A percentile compares a stretch with the other conserved stretches of the same genome.
Conservation (phyloP, 1,284 basidiomycete genomes). For the Cutaneotrichosporon sp. region DNA sequence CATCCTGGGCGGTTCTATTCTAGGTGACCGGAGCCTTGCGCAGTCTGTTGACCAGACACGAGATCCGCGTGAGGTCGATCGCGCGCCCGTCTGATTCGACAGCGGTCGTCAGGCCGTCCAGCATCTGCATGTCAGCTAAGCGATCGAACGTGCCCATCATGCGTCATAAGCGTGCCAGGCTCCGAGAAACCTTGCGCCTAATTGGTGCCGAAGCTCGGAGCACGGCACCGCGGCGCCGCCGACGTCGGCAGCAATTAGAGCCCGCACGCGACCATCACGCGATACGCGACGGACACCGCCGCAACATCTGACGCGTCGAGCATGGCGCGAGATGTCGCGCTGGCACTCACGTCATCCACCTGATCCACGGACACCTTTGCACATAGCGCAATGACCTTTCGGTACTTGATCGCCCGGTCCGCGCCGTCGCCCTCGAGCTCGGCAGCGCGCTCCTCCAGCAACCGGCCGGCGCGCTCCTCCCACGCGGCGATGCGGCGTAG, state of each 20-base stretch:
- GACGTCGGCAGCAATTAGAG: no score
- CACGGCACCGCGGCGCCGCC: no score
- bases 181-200: no score
- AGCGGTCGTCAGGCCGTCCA: slow-evolving; percentile 79
- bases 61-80: slow-evolving; percentile 77
- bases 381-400: slow-evolving; percentile 83
- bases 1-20: not conserved
- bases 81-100: slow-evolving; percentile 82
- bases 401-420: slow-evolving; percentile 81
- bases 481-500: slow-evolving; percentile 72
- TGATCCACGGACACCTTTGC: slow-evolving; percentile 80
- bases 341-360: slow-evolving; percentile 70
- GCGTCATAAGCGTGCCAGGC: no score
- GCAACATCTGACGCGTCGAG: not conserved
- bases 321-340: no score
- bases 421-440: slow-evolving; percentile 71
- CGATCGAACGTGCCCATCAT: no score
- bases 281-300: no score
- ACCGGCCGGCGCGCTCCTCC: slow-evolving; percentile 69
- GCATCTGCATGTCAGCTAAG: slow-evolving; percentile 59
- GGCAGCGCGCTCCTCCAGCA: slow-evolving; percentile 65
- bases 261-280: not conserved
- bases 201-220: no score
- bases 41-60: slow-evolving; percentile 65
- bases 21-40: slow-evolving; percentile 19